These are phyloP conservation scores for Kodamaea sp. DNA, from an alignment of 1,139 yeast genomes.

Conservation along the genomic window DNA sequence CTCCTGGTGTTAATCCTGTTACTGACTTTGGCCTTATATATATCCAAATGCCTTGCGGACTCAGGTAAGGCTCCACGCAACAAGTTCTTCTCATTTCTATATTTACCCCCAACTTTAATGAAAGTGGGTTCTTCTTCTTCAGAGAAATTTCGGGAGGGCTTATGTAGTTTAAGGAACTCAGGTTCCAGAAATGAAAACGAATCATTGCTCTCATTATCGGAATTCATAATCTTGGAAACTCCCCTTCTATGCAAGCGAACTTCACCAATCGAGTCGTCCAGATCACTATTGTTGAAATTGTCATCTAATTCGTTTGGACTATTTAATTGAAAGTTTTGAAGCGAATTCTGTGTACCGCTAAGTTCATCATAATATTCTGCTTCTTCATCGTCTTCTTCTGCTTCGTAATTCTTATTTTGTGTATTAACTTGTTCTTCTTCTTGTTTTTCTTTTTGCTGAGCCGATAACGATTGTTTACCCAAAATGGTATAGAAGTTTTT, in stretches of 20 bases:
- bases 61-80: slow-evolving; percentile 39
- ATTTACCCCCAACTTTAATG: slow-evolving; percentile 34
- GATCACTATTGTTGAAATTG: not conserved
- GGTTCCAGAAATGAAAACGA: no score
- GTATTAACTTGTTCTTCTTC: slow-evolving; percentile 4
- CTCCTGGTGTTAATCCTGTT: not conserved
- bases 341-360: not conserved
- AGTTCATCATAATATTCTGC: slow-evolving; percentile 5
- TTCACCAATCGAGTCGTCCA: no score
- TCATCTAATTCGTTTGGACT: not conserved
- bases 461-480: slow-evolving; percentile 22
- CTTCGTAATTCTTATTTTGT: not conserved
- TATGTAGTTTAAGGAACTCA: no score
- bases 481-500: slow-evolving; percentile 38
- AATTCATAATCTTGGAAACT: no score
- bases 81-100: slow-evolving; percentile 26
- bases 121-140: slow-evolving; percentile 16
- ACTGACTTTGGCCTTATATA: slow-evolving; percentile 18
- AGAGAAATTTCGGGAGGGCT: no score
- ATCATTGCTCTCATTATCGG: no score
- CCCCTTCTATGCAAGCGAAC: no score
- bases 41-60: slow-evolving; percentile 31
- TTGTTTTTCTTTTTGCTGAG: slow-evolving; percentile 7
- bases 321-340: no score
- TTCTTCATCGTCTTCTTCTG: slow-evolving; percentile 3